Percentiles rank a stretch among this genome's conserved stretches.
Evolutionary conservation across 2,329 filamentous ascomycete genomes (phyloP).

Genomic region (Niveomyces coronatus): DNA sequence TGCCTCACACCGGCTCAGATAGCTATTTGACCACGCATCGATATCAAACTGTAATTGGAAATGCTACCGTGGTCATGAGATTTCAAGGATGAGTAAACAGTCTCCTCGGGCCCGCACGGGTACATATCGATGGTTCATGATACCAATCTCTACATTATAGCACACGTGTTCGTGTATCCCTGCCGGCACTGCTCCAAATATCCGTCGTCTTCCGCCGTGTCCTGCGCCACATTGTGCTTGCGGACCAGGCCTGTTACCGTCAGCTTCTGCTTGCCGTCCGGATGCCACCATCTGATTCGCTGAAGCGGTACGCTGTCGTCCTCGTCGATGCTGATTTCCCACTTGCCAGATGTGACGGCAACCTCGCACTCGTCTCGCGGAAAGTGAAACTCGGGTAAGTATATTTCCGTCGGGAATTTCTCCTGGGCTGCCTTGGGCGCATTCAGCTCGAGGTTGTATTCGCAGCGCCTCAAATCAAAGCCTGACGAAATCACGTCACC

Average conservation of each 20-base stretch:
- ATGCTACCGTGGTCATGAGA: not conserved
- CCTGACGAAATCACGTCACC: conserved; percentile 62
- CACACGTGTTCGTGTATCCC: conserved; percentile 37
- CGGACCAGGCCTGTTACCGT: conserved; percentile 65
- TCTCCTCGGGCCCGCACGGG: too few relatives aligned
- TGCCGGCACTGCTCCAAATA: conserved; percentile 63
- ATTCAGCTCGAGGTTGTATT: conserved; percentile 62
- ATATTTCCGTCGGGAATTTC: conserved; percentile 67
- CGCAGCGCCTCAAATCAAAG: conserved; percentile 73
- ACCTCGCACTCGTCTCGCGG: conserved; percentile 63
- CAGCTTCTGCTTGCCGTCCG: conserved; percentile 70
- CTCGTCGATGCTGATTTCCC: conserved; percentile 70
- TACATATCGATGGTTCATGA: too few relatives aligned
- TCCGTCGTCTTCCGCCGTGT: conserved; percentile 59
- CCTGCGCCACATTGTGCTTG: conserved; percentile 45
- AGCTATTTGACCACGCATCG: not conserved
- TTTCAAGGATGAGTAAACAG: conserved; percentile 2
- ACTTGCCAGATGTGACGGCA: conserved; percentile 75
- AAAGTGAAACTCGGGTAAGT: conserved; percentile 87
- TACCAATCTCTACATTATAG: conserved; percentile 44
- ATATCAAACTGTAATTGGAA: not conserved
- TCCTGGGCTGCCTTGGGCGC: conserved; percentile 49
- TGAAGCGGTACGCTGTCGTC: conserved; percentile 61
- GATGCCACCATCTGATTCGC: conserved; percentile 85
- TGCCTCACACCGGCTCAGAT: too few relatives aligned